Conservation (phyloP, 2,329 filamentous ascomycete species). For the Akanthomyces muscarius region DNA sequence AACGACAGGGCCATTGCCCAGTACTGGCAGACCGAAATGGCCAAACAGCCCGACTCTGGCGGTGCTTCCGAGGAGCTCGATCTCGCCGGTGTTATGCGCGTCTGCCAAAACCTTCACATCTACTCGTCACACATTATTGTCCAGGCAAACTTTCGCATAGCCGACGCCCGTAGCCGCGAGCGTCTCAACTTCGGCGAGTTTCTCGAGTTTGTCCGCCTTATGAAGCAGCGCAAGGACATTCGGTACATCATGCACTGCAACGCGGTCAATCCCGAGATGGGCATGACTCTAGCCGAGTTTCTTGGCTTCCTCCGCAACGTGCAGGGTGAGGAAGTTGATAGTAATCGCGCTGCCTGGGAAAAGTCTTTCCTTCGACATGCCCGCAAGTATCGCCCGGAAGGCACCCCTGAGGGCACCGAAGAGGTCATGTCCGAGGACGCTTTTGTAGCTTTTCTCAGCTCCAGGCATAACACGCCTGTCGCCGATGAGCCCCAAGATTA, state of each 20-base stretch:
- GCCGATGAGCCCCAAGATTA: conserved; percentile 57
- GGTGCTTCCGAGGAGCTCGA: conserved; percentile 68
- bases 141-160: conserved; percentile 67
- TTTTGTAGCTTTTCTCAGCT: conserved; percentile 74
- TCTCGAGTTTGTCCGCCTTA: conserved; percentile 72
- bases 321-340: conserved; percentile 73
- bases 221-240: conserved; percentile 83
- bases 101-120: conserved; percentile 89
- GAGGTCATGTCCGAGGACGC: conserved; percentile 68
- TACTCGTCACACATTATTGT: conserved; percentile 77
- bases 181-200: conserved; percentile 77
- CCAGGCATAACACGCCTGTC: conserved; percentile 67
- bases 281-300: conserved; percentile 71
- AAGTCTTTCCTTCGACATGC: conserved; percentile 67
- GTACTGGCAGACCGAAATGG: conserved; percentile 86
- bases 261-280: conserved; percentile 54
- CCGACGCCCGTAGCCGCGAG: conserved; percentile 61
- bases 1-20: conserved; percentile 75
- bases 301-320: conserved; percentile 66
- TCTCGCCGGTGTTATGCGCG: conserved; percentile 70
- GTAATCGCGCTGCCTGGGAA: conserved; percentile 64
- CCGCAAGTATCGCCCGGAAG: conserved; percentile 51
- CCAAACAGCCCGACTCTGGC: conserved; percentile 55
- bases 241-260: conserved; percentile 65
- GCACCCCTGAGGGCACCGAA: conserved; percentile 38